Percentiles rank a stretch among this genome's conserved stretches.
Evolutionary conservation across 768 basidiomycete species (phyloP).

Genomic region (Chalciporus sphaerocephalus): DNA sequence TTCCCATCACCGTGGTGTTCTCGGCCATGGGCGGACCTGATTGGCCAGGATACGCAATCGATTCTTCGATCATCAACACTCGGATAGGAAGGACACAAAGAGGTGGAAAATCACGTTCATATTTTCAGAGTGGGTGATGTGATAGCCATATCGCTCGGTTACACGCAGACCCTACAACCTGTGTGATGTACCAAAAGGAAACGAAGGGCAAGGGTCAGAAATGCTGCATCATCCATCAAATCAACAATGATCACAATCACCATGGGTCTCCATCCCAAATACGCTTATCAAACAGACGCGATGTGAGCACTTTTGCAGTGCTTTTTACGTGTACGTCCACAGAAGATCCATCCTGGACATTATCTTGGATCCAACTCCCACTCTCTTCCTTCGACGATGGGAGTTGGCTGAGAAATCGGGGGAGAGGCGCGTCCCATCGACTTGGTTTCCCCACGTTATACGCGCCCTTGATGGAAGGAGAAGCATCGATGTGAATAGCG

Average conservation of each 20-base stretch:
- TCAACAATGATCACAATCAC: neutral
- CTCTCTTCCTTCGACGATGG: slow-evolving; percentile 2
- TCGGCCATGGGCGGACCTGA: neutral
- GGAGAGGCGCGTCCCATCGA: neutral
- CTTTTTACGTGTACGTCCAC: slow-evolving; percentile 8
- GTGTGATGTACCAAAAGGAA: too few relatives aligned
- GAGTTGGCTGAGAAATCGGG: slow-evolving; percentile 1
- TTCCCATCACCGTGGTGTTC: neutral
- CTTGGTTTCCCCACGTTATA: slow-evolving; percentile 16
- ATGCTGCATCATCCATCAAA: neutral
- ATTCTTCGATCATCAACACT: neutral
- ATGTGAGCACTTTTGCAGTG: neutral
- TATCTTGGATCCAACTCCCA: neutral
- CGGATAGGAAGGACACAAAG: neutral
- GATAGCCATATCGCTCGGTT: neutral
- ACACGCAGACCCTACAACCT: too few relatives aligned
- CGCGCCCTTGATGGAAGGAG: slow-evolving; percentile 7
- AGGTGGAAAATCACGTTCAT: neutral
- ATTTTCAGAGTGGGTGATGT: neutral
- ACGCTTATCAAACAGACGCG: slow-evolving; percentile 8
- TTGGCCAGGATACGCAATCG: neutral
- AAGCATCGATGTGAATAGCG: slow-evolving; percentile 3
- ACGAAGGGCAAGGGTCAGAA: neutral
- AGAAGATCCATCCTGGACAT: neutral
- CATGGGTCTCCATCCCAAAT: neutral